Evolutionary conservation across 2,329 filamentous ascomycete species (phyloP).

Genomic region (Penicillium sp.): DNA sequence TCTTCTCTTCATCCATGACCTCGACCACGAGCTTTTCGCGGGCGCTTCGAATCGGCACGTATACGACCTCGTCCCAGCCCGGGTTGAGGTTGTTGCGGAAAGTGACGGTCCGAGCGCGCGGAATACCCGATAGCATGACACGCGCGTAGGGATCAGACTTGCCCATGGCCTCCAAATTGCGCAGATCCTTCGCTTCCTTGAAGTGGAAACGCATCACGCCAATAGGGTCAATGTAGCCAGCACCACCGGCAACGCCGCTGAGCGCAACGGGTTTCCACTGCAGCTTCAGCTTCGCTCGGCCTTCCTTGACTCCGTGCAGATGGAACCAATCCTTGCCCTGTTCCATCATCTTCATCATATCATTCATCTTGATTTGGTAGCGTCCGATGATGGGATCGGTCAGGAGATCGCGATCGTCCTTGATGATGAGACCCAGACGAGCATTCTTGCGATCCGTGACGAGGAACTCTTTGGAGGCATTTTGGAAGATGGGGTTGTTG

Average conservation of each 20-base stretch:
- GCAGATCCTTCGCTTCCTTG: constrained; percentile 71
- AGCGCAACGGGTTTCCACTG: constrained; percentile 95
- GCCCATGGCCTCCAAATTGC: constrained; percentile 90
- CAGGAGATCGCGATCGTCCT: constrained; percentile 83
- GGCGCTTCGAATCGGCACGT: constrained; percentile 78
- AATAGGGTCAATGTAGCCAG: constrained; percentile 86
- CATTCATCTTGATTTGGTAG: constrained; percentile 92
- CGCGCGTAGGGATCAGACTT: constrained; percentile 95
- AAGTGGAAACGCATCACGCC: constrained; percentile 95
- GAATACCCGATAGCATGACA: constrained; percentile 80
- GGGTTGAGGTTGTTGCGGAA: constrained; percentile 95
- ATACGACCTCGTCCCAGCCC: constrained; percentile 92
- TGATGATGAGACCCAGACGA: constrained; percentile 85
- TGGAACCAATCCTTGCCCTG: constrained; percentile 98
- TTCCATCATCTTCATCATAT: constrained; percentile 82
- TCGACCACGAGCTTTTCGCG: constrained; percentile 83
- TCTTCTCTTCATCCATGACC: constrained; percentile 92
- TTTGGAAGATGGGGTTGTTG: constrained; percentile 94
- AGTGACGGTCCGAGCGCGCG: constrained; percentile 87
- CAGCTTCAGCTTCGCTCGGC: constrained; percentile 81
- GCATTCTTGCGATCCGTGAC: constrained; percentile 90
- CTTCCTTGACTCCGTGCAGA: constrained; percentile 70
- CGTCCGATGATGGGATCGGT: constrained; percentile 80
- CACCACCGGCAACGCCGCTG: constrained; percentile 67
- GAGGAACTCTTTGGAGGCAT: constrained; percentile 87